These are phyloP conservation scores for Viola odorata DNA, from an alignment of 345 rosid genomes.

Conservation along the genomic window DNA sequence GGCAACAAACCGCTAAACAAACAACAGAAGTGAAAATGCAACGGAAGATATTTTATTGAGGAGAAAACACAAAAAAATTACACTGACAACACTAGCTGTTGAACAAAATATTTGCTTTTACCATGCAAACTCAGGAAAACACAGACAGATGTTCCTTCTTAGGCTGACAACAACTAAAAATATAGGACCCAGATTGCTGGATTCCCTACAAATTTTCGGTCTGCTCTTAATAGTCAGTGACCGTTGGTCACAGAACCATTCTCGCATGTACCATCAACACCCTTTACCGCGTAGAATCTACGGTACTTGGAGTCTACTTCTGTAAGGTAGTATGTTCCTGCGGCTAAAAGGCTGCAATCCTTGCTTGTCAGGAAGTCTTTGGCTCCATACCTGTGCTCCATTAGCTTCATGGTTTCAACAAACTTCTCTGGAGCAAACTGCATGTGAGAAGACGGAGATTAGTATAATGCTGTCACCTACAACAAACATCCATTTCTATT, in stretches of 20 bases:
- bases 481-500: background rate
- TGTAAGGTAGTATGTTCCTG: constrained; percentile 88
- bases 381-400: constrained; percentile 98
- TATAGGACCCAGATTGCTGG: background rate
- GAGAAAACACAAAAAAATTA: constrained; percentile 7
- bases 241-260: constrained; percentile 65
- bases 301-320: constrained; percentile 91
- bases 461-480: background rate
- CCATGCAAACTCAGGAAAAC: constrained; percentile 13
- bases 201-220: background rate
- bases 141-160: constrained; percentile 3
- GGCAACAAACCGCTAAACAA: no score
- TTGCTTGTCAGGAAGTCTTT: constrained; percentile 93
- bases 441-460: background rate
- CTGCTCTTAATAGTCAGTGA: constrained; percentile 30
- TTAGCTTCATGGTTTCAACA: constrained; percentile 76
- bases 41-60: constrained; percentile 7
- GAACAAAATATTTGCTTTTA: constrained; percentile 15
- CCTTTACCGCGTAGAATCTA: constrained; percentile 80
- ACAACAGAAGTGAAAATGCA: background rate
- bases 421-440: constrained; percentile 84
- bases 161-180: constrained; percentile 6
- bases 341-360: constrained; percentile 74
- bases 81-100: background rate
- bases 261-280: constrained; percentile 22